Base-by-base conservation (phyloP, 768 basidiomycete genomes). In the Agrocybe chaxingu region DNA sequence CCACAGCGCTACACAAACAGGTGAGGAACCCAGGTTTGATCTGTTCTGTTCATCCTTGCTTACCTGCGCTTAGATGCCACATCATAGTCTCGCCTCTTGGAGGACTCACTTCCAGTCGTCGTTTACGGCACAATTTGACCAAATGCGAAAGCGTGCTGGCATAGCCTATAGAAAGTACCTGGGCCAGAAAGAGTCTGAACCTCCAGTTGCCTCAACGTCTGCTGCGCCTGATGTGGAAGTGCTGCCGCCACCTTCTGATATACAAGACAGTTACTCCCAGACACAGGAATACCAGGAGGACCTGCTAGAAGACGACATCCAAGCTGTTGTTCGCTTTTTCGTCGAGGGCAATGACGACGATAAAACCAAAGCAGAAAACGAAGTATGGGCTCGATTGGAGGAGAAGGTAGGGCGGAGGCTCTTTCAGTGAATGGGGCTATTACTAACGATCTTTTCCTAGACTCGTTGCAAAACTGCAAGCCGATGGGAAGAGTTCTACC, bases 31-130 rank as follows among this genome's bases (percentile, higher is more conserved):
- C 11, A 19, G 4, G n/a, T 6, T 16, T 33, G 12, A 36, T 51
- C 8, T 13, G 16, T 38, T 33, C n/a, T 8, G 24, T 29, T 44
- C 11, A 35, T 37, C 8, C 12, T 11, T 12, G 7, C 30, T 49
- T 42, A 57, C 48, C 11, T 36, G 32, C 48, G 24, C 47, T 41
- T 50, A 89, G 87, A 71, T 88, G 70, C 78, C 83, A 24, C 77
- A 82, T 55, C 87, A 88, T 61, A 57, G 72, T 2, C 9, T 57
- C 4, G 60, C 32, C 7, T 85, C 84, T 10, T 88, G 85, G 85
- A 55, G 47, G 31, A 60, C 58, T n/a, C 71, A 75, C 42, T 44
- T 81, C 13, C 39, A 55, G 30, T 53, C 52, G 45, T 61, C 62
- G 47, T 35, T 72, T 8, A 65, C 64, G 18, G 60, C 68, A 8